These are phyloP conservation scores for Auricularia sp. DNA, from an alignment of 768 basidiomycete genomes.

Conservation along the genomic window DNA sequence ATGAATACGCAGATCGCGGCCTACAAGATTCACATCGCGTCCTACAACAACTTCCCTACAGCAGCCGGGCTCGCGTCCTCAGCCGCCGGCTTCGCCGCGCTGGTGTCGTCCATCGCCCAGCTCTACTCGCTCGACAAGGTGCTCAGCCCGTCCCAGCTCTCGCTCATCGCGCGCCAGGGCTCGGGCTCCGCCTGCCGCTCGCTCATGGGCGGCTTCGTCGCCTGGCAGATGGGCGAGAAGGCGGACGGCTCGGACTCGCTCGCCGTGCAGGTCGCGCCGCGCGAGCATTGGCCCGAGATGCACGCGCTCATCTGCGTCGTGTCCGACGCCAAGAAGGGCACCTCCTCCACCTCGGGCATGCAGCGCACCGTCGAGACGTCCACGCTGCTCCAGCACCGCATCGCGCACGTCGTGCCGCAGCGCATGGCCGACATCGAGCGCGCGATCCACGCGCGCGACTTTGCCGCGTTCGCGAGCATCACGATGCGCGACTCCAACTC, in stretches of 20 bases:
- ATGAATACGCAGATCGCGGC: conserved; percentile 43
- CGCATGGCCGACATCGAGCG: conserved; percentile 75
- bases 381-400: conserved; percentile 76
- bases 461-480: conserved; percentile 77
- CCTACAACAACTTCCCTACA: conserved; percentile 98
- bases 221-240: conserved; percentile 72
- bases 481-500: conserved; percentile 98
- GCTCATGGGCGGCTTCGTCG: conserved; percentile 93
- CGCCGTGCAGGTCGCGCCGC: conserved; percentile 78
- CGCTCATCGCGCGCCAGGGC: conserved; percentile 91
- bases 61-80: conserved; percentile 97
- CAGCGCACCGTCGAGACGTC: conserved; percentile 95
- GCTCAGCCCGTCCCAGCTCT: conserved; percentile 62
- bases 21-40: conserved; percentile 77
- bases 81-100: conserved; percentile 93
- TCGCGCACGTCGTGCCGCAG: conserved; percentile 72
- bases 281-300: conserved; percentile 86
- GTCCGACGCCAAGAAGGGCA: conserved; percentile 91
- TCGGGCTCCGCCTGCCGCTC: conserved; percentile 97
- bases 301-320: conserved; percentile 98
- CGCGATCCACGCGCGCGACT: conserved; percentile 73
- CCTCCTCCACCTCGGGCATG: conserved; percentile 92
- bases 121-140: conserved; percentile 70
- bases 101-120: conserved; percentile 77
- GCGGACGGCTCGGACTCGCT: conserved; percentile 74